Percentiles rank a stretch among this genome's conserved stretches.
Evolutionary conservation across 106 monocot genomes (phyloP).

Genomic region (Platanthera guangdongensis): DNA sequence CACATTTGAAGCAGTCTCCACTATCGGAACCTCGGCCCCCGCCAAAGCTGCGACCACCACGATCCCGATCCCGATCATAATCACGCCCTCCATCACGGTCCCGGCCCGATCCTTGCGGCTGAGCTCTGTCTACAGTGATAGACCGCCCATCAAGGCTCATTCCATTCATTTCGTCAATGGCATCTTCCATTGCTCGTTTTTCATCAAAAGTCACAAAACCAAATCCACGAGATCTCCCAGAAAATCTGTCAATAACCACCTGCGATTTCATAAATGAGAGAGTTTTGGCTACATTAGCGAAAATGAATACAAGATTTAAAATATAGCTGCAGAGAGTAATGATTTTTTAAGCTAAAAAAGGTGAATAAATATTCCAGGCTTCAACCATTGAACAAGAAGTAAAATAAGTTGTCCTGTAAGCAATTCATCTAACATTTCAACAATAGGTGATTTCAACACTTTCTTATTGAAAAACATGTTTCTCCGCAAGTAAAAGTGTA

Average conservation of each 20-base stretch:
- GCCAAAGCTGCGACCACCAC: constrained; percentile 21
- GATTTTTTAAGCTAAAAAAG: too few relatives aligned
- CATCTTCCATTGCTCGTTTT: constrained; percentile 61
- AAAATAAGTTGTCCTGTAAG: too few relatives aligned
- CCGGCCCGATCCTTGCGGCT: constrained; percentile 62
- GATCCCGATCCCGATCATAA: constrained; percentile 42
- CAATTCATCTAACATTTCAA: too few relatives aligned
- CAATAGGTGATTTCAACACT: too few relatives aligned
- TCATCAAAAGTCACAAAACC: constrained; percentile 76
- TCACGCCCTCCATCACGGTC: constrained; percentile 56
- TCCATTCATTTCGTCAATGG: constrained; percentile 94
- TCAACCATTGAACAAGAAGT: too few relatives aligned
- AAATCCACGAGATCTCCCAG: constrained; percentile 92
- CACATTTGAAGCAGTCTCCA: constrained; percentile 92
- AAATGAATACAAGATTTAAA: too few relatives aligned
- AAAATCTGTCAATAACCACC: constrained; percentile 67
- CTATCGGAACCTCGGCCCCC: constrained; percentile 24
- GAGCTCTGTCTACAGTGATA: constrained; percentile 62
- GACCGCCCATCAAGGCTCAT: constrained; percentile 80
- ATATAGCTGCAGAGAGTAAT: too few relatives aligned
- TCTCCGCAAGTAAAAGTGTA: constrained; percentile 1
- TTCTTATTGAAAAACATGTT: not conserved
- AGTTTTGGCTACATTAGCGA: too few relatives aligned
- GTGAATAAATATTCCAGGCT: too few relatives aligned
- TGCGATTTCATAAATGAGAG: constrained; percentile 4